phyloP scores from a whole-genome alignment of 164 flowering plant species.

The Berberis thunbergii region DNA sequence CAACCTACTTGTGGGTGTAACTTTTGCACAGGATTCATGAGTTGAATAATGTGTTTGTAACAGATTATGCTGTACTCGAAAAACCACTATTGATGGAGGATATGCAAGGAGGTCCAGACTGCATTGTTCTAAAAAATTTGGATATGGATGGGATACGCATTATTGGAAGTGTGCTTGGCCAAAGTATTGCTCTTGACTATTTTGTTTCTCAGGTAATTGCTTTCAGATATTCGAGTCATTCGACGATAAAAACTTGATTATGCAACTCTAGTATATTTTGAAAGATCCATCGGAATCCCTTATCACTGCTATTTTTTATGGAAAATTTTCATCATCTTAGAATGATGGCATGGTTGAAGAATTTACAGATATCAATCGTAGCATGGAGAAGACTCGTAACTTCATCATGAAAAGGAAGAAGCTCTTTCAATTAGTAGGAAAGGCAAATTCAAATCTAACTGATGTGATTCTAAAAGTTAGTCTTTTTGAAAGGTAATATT shows the following conservation, averaged over 20 bases:
- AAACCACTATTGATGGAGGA: too few relatives aligned
- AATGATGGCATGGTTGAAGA: conserved; percentile 79
- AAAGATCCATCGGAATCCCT: too few relatives aligned
- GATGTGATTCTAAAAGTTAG: conserved; percentile 89
- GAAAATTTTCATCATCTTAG: conserved; percentile 21
- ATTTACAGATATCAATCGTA: conserved; percentile 77
- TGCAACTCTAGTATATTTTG: too few relatives aligned
- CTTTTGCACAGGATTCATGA: not conserved
- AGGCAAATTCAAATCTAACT: conserved; percentile 80
- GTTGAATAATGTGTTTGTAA: too few relatives aligned
- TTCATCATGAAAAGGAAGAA: conserved; percentile 77
- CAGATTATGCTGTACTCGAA: too few relatives aligned
- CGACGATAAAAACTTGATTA: too few relatives aligned
- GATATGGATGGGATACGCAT: conserved; percentile 73
- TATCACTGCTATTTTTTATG: not conserved
- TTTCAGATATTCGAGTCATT: not conserved
- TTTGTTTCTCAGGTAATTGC: conserved; percentile 78
- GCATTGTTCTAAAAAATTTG: too few relatives aligned
- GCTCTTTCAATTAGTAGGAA: conserved; percentile 86
- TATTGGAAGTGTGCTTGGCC: conserved; percentile 87
- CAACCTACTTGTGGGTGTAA: too few relatives aligned
- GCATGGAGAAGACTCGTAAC: conserved; percentile 77
- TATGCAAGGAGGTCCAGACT: too few relatives aligned
- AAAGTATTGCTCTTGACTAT: conserved; percentile 83
- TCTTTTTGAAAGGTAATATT: conserved; percentile 69